Percentiles rank a stretch among this genome's conserved stretches.
phyloP scores from a whole-genome alignment of 1,284 basidiomycete genomes.

The Mycena citricolor region DNA sequence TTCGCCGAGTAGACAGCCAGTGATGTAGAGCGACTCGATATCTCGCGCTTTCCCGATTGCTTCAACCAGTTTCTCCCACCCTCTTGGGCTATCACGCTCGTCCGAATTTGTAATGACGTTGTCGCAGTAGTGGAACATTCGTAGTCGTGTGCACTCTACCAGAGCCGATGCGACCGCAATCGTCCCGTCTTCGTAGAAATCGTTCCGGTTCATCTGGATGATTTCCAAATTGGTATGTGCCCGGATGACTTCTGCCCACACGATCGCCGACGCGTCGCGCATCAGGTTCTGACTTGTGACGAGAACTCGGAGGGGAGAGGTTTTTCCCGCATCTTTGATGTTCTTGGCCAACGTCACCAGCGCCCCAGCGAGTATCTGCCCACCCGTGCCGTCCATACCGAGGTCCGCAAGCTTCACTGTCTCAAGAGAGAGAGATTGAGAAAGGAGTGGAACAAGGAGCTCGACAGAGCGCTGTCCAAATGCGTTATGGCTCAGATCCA shows the following conservation, averaged over 20 bases:
- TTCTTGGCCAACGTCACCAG: constrained; percentile 44
- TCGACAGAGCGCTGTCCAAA: constrained; percentile 38
- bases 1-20: not conserved
- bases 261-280: constrained; percentile 52
- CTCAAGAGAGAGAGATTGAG: constrained; percentile 26
- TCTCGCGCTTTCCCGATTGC: constrained; percentile 1
- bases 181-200: not conserved
- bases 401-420: constrained; percentile 59
- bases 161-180: constrained; percentile 18
- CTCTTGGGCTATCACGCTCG: constrained; percentile 18
- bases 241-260: constrained; percentile 49
- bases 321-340: constrained; percentile 38
- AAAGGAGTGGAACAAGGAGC: constrained; percentile 10
- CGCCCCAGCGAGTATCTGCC: constrained; percentile 49
- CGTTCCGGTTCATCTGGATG: constrained; percentile 7
- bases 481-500: constrained; percentile 59
- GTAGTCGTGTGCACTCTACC: constrained; percentile 20
- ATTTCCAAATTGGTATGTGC: constrained; percentile 31
- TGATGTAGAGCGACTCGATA: not conserved
- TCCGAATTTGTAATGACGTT: constrained; percentile 12
- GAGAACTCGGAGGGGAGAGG: not conserved
- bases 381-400: constrained; percentile 53
- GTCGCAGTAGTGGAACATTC: constrained; percentile 22
- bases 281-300: constrained; percentile 42
- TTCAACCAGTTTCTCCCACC: constrained; percentile 7